Evolutionary conservation across 2,329 filamentous ascomycete genomes (phyloP).

Genomic region (Diaporthe citrichinensis): DNA sequence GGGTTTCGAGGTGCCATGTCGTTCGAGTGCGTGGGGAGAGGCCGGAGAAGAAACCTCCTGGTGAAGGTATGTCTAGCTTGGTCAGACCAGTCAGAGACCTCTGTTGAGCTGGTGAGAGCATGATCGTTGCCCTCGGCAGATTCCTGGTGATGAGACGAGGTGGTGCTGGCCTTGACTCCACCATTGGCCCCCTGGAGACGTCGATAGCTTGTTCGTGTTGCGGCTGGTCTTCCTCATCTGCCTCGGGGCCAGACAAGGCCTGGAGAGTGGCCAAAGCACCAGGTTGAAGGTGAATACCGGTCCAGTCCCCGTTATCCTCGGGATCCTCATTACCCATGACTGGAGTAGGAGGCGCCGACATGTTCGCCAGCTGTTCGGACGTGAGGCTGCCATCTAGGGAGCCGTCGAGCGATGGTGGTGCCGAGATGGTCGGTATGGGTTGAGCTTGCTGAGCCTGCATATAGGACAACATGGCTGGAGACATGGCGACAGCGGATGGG

Average conservation of each 20-base stretch:
- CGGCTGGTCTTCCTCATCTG: slow-evolving; percentile 71
- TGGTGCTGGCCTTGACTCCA: slow-evolving; percentile 68
- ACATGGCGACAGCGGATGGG: slow-evolving; percentile 79
- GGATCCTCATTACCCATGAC: slow-evolving; percentile 72
- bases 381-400: slow-evolving; percentile 91
- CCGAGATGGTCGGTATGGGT: slow-evolving; percentile 80
- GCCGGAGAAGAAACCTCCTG: slow-evolving; percentile 91
- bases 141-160: slow-evolving; percentile 64
- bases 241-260: slow-evolving; percentile 73
- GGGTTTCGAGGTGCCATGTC: slow-evolving; percentile 80
- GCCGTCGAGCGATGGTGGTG: slow-evolving; percentile 90
- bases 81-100: slow-evolving; percentile 80
- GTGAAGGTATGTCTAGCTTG: slow-evolving; percentile 89
- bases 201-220: slow-evolving; percentile 69
- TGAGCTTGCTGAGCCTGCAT: slow-evolving; percentile 74
- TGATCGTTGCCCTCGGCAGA: slow-evolving; percentile 48
- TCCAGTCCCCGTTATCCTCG: slow-evolving; percentile 75
- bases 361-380: slow-evolving; percentile 86
- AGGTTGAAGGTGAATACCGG: slow-evolving; percentile 81
- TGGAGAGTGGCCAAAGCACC: slow-evolving; percentile 86
- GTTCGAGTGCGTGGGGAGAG: slow-evolving; percentile 81
- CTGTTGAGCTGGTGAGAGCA: slow-evolving; percentile 64
- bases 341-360: slow-evolving; percentile 89
- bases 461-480: slow-evolving; percentile 80
- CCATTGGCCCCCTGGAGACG: slow-evolving; percentile 58